These are phyloP conservation scores for Annona squamosa DNA, from an alignment of 164 flowering plant genomes.

Conservation along the genomic window DNA sequence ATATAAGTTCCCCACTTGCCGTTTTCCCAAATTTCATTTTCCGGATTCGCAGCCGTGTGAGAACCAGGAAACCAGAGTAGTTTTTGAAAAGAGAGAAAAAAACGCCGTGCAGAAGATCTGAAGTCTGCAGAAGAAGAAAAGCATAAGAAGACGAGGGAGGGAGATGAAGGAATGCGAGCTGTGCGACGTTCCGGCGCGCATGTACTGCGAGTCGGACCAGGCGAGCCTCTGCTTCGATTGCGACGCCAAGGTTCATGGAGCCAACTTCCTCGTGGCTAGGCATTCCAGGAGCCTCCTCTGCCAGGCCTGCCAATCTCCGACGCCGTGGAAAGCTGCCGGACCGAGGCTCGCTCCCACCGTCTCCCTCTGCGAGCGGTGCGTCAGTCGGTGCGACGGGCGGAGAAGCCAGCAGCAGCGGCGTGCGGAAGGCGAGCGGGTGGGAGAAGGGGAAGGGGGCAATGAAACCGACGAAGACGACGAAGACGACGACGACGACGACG, in stretches of 20 bases:
- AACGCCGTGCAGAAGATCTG: not conserved
- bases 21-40: not conserved
- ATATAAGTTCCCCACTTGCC: not conserved
- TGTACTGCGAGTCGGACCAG: constrained; percentile 69
- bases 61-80: not conserved
- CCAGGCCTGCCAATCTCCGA: constrained; percentile 50
- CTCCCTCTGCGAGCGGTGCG: constrained; percentile 44
- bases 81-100: not conserved
- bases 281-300: constrained; percentile 55
- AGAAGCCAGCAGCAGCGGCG: not conserved
- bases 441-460: constrained; percentile 2
- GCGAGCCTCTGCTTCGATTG: constrained; percentile 75
- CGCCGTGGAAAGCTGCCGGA: constrained; percentile 72
- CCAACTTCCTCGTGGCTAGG: constrained; percentile 72
- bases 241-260: constrained; percentile 65
- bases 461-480: constrained; percentile 9
- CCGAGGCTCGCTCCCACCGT: constrained; percentile 39
- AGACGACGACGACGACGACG: not conserved
- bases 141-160: not conserved
- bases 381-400: constrained; percentile 1
- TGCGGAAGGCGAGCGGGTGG: not conserved
- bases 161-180: constrained; percentile 61
- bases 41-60: not conserved
- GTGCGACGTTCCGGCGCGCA: constrained; percentile 42
- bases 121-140: not conserved